Percentiles rank a stretch among this genome's conserved stretches.
phyloP scores from a whole-genome alignment of 2,329 filamentous ascomycete species.

The Epichloe sylvatica region DNA sequence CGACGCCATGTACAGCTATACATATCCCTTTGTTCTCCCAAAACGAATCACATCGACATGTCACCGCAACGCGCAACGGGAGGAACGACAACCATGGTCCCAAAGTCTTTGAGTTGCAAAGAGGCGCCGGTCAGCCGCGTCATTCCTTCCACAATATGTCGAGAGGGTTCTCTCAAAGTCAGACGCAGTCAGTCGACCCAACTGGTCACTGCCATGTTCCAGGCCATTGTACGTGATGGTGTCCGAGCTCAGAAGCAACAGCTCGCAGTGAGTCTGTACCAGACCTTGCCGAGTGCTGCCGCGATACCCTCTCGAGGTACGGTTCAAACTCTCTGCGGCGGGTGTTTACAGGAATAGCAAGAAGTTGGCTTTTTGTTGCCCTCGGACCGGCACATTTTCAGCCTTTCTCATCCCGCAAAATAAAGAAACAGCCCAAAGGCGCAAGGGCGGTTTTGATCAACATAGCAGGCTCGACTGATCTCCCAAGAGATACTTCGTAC shows the following conservation, averaged over 20 bases:
- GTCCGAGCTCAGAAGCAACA: slow-evolving; percentile 4
- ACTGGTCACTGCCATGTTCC: neutral
- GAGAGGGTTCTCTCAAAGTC: neutral
- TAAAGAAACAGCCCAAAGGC: too few relatives aligned
- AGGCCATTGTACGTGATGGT: slow-evolving; percentile 2
- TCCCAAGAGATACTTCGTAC: neutral
- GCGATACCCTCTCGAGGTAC: slow-evolving; percentile 1
- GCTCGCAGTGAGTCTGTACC: slow-evolving; percentile 3
- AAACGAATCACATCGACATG: neutral
- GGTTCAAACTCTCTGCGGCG: neutral
- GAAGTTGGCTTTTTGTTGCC: too few relatives aligned
- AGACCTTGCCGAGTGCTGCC: slow-evolving; percentile 3
- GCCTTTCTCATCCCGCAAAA: too few relatives aligned
- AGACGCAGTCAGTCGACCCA: neutral
- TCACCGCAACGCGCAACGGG: neutral
- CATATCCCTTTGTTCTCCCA: too few relatives aligned
- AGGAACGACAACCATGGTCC: neutral
- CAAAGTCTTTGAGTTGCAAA: neutral
- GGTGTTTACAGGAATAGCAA: neutral
- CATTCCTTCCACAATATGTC: neutral
- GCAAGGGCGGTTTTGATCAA: too few relatives aligned
- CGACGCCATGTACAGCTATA: too few relatives aligned
- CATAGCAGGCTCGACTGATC: too few relatives aligned
- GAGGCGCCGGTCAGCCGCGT: neutral
- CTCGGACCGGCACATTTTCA: too few relatives aligned